Percentiles rank a stretch among this genome's conserved stretches.
Evolutionary conservation across 2,329 filamentous ascomycete genomes (phyloP).

Genomic region (Talaromyces islandicus): DNA sequence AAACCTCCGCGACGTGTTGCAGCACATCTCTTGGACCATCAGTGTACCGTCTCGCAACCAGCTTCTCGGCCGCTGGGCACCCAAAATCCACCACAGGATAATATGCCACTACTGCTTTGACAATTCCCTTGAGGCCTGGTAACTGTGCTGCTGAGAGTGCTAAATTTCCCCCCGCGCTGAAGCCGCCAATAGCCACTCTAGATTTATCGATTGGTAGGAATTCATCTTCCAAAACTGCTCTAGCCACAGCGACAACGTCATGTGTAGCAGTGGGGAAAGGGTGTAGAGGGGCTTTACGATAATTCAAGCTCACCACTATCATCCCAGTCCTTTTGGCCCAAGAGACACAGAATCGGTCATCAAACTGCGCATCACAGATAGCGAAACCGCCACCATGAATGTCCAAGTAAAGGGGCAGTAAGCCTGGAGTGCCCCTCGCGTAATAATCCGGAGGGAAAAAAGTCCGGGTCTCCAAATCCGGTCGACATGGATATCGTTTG

Average conservation of each 20-base stretch:
- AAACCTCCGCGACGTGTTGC: conserved; percentile 21
- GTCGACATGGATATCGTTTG: conserved; percentile 23
- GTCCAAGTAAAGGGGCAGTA: conserved; percentile 41
- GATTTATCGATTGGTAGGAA: conserved; percentile 42
- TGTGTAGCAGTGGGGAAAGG: conserved; percentile 42
- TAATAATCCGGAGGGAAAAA: conserved; percentile 27
- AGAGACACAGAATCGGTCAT: conserved; percentile 43
- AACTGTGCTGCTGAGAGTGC: conserved; percentile 38
- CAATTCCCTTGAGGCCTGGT: conserved; percentile 25
- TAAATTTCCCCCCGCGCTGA: conserved; percentile 49
- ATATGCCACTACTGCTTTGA: conserved; percentile 37
- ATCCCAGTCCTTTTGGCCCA: conserved; percentile 37
- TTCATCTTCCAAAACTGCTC: conserved; percentile 38
- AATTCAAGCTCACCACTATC: conserved; percentile 45
- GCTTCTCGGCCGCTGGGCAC: background rate
- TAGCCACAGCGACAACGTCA: conserved; percentile 42
- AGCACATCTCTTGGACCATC: background rate
- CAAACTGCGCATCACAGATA: conserved; percentile 38
- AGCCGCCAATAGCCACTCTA: conserved; percentile 42
- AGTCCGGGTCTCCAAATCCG: conserved; percentile 23
- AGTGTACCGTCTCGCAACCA: background rate
- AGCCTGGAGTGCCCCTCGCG: conserved; percentile 18
- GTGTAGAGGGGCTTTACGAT: conserved; percentile 41
- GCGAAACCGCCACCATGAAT: conserved; percentile 50
- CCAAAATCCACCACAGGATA: conserved; percentile 43